These are phyloP conservation scores for Aspergillus chevalieri DNA, from an alignment of 2,329 filamentous ascomycete species.

Conservation along the genomic window DNA sequence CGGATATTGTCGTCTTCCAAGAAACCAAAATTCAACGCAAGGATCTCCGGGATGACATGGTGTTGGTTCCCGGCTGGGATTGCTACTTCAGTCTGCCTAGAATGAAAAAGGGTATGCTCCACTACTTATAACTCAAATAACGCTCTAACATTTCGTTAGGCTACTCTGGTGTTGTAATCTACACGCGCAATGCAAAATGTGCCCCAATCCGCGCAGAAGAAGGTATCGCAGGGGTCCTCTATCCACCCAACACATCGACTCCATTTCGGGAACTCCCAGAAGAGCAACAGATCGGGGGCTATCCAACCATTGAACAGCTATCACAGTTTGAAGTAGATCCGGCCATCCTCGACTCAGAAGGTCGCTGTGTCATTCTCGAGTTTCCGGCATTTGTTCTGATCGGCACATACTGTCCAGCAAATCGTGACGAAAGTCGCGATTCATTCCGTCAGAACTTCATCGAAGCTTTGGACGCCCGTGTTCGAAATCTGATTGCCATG, in stretches of 20 bases:
- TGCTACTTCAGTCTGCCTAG: slow-evolving; percentile 90
- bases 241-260: slow-evolving; percentile 62
- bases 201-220: slow-evolving; percentile 86
- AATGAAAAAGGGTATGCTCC: slow-evolving; percentile 72
- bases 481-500: slow-evolving; percentile 72
- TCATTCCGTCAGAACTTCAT: slow-evolving; percentile 78
- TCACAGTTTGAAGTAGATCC: slow-evolving; percentile 58
- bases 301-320: slow-evolving; percentile 66
- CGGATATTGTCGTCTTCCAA: slow-evolving; percentile 91
- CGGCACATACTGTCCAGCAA: slow-evolving; percentile 87
- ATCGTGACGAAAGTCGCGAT: slow-evolving; percentile 74
- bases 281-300: slow-evolving; percentile 78
- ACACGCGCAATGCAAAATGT: slow-evolving; percentile 81
- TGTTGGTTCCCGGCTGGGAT: slow-evolving; percentile 90
- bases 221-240: slow-evolving; percentile 78
- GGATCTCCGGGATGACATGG: slow-evolving; percentile 90
- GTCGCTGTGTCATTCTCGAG: slow-evolving; percentile 82
- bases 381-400: slow-evolving; percentile 93
- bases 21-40: slow-evolving; percentile 95
- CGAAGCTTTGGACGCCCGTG: slow-evolving; percentile 69
- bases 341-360: slow-evolving; percentile 74
- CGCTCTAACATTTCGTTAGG: slow-evolving; percentile 45
- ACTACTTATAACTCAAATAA: not conserved
- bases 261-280: slow-evolving; percentile 69
- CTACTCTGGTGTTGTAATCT: slow-evolving; percentile 92